phyloP scores from a whole-genome alignment of 768 basidiomycete species.

The Mycena galericulata region DNA sequence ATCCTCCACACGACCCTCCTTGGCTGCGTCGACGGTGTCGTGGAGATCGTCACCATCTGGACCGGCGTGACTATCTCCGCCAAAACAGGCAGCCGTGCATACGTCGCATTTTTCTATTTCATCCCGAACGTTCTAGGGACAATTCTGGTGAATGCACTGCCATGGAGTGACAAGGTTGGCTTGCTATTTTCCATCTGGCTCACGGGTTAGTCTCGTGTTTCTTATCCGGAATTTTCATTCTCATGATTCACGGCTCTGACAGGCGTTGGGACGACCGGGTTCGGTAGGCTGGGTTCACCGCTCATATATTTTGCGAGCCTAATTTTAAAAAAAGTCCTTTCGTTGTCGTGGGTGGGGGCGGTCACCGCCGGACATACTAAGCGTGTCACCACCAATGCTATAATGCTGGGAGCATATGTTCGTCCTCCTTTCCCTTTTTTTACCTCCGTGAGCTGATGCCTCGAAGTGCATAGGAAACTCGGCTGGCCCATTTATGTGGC shows the following conservation, averaged over 20 bases:
- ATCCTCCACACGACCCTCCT: constrained; percentile 66
- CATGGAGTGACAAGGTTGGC: constrained; percentile 61
- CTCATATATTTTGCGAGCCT: neutral
- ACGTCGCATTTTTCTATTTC: constrained; percentile 18
- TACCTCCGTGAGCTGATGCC: neutral
- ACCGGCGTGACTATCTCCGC: constrained; percentile 58
- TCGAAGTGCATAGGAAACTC: constrained; percentile 66
- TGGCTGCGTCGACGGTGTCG: constrained; percentile 60
- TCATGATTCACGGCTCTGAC: no score
- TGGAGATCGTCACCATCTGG: constrained; percentile 68
- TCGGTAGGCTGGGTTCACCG: neutral
- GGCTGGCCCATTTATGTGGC: constrained; percentile 85
- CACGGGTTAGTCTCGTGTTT: constrained; percentile 26
- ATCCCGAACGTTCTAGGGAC: constrained; percentile 60
- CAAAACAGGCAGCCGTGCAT: constrained; percentile 15
- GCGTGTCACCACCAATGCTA: constrained; percentile 32
- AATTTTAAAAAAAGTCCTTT: constrained; percentile 51
- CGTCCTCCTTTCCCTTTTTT: constrained; percentile 27
- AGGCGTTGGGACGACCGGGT: constrained; percentile 39
- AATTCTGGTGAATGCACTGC: constrained; percentile 59
- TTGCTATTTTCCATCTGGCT: constrained; percentile 58
- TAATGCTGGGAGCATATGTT: constrained; percentile 33
- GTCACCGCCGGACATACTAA: constrained; percentile 62
- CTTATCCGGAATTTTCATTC: no score
- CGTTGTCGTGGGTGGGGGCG: constrained; percentile 60